Evolutionary conservation across 441 rosid species (phyloP).

Genomic region (Raphanus hybrid): DNA sequence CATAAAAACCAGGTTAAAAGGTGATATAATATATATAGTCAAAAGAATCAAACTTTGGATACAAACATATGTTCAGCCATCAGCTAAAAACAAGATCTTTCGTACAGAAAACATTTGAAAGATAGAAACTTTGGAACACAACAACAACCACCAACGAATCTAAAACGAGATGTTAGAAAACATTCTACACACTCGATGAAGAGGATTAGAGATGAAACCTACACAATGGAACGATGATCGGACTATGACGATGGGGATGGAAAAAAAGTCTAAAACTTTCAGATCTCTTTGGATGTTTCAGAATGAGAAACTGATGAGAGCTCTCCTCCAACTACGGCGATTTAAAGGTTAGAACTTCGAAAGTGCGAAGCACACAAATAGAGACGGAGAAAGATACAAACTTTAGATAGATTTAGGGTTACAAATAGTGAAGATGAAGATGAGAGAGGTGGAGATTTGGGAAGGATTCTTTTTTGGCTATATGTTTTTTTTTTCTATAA

Average conservation of each 20-base stretch:
- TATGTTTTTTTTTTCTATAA: not conserved
- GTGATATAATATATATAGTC: not conserved
- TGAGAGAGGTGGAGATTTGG: conserved; percentile 43
- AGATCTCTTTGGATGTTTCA: conserved; percentile 34
- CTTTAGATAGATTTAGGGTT: conserved; percentile 29
- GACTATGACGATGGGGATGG: conserved; percentile 9
- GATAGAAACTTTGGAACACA: conserved; percentile 16
- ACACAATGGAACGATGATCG: conserved; percentile 30
- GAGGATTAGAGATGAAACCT: not conserved
- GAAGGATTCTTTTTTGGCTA: conserved; percentile 7
- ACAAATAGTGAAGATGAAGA: conserved; percentile 33
- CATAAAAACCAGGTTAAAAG: conserved; percentile 12
- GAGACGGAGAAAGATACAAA: not conserved
- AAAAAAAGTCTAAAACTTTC: conserved; percentile 31
- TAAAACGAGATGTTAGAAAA: not conserved
- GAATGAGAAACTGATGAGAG: not conserved
- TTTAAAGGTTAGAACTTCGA: conserved; percentile 34
- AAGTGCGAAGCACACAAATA: conserved; percentile 27
- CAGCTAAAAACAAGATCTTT: conserved; percentile 9
- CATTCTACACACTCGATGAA: no score
- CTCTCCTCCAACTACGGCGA: conserved; percentile 9
- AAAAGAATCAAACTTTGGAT: conserved; percentile 10
- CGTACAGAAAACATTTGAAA: not conserved
- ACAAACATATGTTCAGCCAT: conserved; percentile 17
- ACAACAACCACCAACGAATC: not conserved